Conservation (phyloP, 495 filamentous ascomycete genomes). For the Neurospora discreta region DNA sequence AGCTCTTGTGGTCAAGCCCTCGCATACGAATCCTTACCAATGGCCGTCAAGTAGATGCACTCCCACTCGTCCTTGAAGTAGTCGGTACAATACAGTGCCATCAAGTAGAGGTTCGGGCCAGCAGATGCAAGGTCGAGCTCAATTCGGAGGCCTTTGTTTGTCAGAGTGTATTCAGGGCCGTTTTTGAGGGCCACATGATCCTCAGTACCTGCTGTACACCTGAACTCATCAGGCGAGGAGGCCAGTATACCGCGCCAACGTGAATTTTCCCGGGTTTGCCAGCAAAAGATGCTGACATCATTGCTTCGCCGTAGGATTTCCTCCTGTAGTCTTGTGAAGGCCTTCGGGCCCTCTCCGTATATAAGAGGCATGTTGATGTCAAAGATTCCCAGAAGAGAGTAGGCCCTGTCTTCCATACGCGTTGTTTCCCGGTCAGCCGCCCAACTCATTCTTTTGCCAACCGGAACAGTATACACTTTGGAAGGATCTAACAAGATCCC, state of each 20-base stretch:
- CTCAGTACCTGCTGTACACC: background rate
- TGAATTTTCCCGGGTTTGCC: background rate
- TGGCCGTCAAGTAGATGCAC: background rate
- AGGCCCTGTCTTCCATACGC: conserved; percentile 14
- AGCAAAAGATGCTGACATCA: conserved; percentile 15
- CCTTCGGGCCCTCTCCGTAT: conserved; percentile 18
- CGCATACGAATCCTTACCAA: background rate
- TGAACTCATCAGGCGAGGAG: background rate
- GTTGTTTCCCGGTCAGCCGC: conserved; percentile 19
- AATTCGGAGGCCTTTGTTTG: background rate
- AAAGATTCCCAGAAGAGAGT: conserved; percentile 17
- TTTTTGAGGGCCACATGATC: background rate
- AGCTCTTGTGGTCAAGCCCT: background rate
- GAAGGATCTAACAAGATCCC: background rate
- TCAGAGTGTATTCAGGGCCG: background rate
- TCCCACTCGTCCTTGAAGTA: background rate
- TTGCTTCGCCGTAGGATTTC: conserved; percentile 11
- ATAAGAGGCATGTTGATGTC: conserved; percentile 19
- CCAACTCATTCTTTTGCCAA: conserved; percentile 22
- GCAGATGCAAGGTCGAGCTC: background rate
- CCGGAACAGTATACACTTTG: background rate
- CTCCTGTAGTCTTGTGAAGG: conserved; percentile 17
- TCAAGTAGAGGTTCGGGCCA: background rate
- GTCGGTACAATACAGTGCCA: background rate
- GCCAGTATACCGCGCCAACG: background rate